Conservation (phyloP, 345 rosid species). For the Hevea brasiliensis region DNA sequence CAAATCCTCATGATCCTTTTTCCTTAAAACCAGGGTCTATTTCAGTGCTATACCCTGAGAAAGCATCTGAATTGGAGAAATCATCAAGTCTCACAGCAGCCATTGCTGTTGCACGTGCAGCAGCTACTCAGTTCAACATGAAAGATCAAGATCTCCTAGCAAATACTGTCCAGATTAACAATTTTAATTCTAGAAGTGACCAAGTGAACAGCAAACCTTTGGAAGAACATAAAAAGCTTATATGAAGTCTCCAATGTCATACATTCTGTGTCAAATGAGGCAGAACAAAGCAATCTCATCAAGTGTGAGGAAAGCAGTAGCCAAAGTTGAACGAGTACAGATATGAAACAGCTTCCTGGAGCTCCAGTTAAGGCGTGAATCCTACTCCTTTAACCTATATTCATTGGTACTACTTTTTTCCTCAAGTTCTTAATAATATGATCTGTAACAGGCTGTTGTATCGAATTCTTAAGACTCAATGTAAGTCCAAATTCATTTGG, state of each 20-base stretch:
- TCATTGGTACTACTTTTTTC: neutral
- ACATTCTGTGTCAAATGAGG: neutral
- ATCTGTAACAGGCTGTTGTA: too few species aligned
- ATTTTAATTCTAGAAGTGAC: slow-evolving; percentile 18
- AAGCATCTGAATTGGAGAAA: slow-evolving; percentile 37
- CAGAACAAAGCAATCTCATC: neutral
- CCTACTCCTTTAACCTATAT: neutral
- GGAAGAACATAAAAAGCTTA: slow-evolving; percentile 27
- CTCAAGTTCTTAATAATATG: neutral
- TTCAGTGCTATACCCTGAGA: slow-evolving; percentile 19
- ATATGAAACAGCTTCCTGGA: slow-evolving; percentile 23
- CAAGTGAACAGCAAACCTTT: slow-evolving; percentile 16
- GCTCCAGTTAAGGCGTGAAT: slow-evolving; percentile 38
- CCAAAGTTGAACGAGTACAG: slow-evolving; percentile 20
- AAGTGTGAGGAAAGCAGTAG: slow-evolving; percentile 15
- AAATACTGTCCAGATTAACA: slow-evolving; percentile 5
- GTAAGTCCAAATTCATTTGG: neutral
- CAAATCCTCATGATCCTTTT: slow-evolving; percentile 61
- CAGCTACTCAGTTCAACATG: slow-evolving; percentile 74
- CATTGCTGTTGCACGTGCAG: slow-evolving; percentile 82
- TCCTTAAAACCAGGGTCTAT: slow-evolving; percentile 83
- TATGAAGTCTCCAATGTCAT: too few species aligned
- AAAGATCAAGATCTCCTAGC: slow-evolving; percentile 35
- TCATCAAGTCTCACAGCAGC: slow-evolving; percentile 65
- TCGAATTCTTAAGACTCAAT: neutral